Conservation (phyloP, 2,329 filamentous ascomycete species). For the Tolypocladium capitatum region DNA sequence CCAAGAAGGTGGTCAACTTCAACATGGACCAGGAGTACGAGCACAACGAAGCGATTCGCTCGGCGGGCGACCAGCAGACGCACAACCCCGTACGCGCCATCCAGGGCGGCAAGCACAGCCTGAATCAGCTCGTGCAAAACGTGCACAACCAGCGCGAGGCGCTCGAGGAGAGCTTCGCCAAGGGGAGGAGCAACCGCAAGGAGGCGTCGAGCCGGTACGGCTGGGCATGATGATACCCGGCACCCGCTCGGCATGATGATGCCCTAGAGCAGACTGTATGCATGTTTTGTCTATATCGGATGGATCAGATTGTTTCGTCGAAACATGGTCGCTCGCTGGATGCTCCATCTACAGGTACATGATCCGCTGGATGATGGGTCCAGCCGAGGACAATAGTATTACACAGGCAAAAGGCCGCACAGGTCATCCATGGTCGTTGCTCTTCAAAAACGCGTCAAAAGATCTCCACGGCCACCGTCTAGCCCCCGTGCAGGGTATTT, state of each 20-base stretch:
- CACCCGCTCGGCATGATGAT: too few relatives aligned
- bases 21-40: constrained; percentile 80
- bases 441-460: constrained; percentile 37
- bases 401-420: neutral
- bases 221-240: constrained; percentile 40
- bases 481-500: constrained; percentile 26
- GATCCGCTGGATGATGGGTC: neutral
- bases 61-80: constrained; percentile 53
- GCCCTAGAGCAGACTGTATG: neutral
- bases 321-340: neutral
- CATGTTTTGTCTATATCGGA: neutral
- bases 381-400: neutral
- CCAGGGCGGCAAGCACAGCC: constrained; percentile 70
- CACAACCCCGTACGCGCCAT: constrained; percentile 80
- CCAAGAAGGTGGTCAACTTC: constrained; percentile 65
- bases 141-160: constrained; percentile 74
- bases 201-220: constrained; percentile 78
- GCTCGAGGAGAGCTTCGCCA: constrained; percentile 81
- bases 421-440: constrained; percentile 4
- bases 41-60: constrained; percentile 66
- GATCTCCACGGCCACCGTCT: constrained; percentile 38
- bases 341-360: neutral
- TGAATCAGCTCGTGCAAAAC: constrained; percentile 76
- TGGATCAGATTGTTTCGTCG: neutral
- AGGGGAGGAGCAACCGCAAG: constrained; percentile 63